A percentile compares a stretch with the other conserved stretches of the same genome.
Evolutionary conservation across 1,139 yeast species (phyloP).

Genomic region (Diutina siamensis): DNA sequence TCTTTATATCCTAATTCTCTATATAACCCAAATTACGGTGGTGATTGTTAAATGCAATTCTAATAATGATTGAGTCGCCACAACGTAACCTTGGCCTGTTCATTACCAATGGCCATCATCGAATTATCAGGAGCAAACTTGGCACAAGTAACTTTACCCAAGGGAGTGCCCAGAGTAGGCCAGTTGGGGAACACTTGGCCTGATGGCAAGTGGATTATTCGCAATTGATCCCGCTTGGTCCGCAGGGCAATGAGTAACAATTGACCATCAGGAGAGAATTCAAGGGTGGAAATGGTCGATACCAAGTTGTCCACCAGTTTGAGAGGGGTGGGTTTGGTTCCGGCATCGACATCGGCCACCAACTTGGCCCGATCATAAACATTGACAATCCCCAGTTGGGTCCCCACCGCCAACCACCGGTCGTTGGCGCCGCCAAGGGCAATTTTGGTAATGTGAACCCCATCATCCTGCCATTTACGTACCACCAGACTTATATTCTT

Average conservation of each 20-base stretch:
- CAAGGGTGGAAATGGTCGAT: conserved; percentile 64
- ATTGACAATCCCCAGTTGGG: conserved; percentile 81
- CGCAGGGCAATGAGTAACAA: conserved; percentile 76
- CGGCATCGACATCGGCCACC: conserved; percentile 7
- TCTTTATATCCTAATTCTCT: too few relatives aligned
- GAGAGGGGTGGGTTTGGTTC: conserved; percentile 25
- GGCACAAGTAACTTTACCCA: conserved; percentile 83
- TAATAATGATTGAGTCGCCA: conserved; percentile 45
- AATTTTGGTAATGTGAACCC: conserved; percentile 69
- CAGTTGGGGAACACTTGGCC: conserved; percentile 85
- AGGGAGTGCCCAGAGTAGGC: conserved; percentile 96
- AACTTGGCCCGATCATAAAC: conserved; percentile 52
- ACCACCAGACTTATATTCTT: conserved; percentile 22
- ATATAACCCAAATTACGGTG: too few relatives aligned
- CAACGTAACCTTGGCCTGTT: conserved; percentile 78
- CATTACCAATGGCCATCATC: conserved; percentile 83
- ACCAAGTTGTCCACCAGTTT: conserved; percentile 68
- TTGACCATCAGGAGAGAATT: conserved; percentile 84
- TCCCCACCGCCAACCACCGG: conserved; percentile 84
- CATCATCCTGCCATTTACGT: conserved; percentile 77
- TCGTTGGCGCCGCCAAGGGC: conserved; percentile 70
- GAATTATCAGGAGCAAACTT: conserved; percentile 75
- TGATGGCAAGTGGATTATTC: conserved; percentile 79
- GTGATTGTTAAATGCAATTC: too few relatives aligned
- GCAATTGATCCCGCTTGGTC: conserved; percentile 75